Conservation (phyloP, 495 filamentous ascomycete species). For the Talaromyces thailandensis region DNA sequence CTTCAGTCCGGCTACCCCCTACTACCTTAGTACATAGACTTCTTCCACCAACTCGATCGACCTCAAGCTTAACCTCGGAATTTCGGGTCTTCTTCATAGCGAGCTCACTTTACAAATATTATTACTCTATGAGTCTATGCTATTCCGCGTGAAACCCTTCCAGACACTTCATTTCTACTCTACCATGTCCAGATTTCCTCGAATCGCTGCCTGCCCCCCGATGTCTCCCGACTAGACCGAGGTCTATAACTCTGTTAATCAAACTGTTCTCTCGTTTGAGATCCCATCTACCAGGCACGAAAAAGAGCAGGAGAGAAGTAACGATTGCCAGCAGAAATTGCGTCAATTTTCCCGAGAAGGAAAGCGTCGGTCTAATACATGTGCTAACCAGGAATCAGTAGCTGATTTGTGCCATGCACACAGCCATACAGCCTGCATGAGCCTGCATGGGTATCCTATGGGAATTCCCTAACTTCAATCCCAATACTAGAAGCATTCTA, state of each 20-base stretch:
- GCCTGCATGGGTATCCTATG: neutral
- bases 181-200: neutral
- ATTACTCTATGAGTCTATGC: neutral
- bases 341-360: neutral
- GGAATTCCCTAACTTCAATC: neutral
- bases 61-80: neutral
- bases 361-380: neutral
- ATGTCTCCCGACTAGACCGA: neutral
- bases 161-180: neutral
- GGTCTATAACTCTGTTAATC: neutral
- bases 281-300: neutral
- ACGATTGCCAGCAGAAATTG: neutral
- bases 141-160: neutral
- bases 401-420: neutral
- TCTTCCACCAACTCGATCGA: neutral
- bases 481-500: neutral
- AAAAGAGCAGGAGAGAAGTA: neutral
- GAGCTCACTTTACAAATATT: neutral
- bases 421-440: neutral
- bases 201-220: neutral
- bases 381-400: neutral
- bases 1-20: neutral
- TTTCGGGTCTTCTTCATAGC: neutral
- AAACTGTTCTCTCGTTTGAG: neutral
- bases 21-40: too few relatives aligned